phyloP scores from a whole-genome alignment of 202 grass and related monocot species.

The Alloteropsis angusta region DNA sequence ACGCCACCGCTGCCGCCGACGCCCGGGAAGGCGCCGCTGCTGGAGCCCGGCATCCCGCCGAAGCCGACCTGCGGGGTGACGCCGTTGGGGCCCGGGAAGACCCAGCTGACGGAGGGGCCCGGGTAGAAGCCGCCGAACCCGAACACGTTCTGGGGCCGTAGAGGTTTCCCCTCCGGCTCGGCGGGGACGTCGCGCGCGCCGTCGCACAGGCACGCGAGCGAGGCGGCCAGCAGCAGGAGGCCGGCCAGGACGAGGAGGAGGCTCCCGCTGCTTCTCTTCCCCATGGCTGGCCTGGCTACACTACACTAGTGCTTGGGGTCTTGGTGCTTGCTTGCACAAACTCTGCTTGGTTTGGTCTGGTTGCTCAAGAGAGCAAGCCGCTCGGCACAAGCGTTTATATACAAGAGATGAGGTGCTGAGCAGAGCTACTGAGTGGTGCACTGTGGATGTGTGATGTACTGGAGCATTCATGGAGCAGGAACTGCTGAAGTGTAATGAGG shows the following conservation, averaged over 20 bases:
- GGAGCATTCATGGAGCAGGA: not conserved
- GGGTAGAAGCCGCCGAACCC: conserved; percentile 58
- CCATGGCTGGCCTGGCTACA: conserved; percentile 13
- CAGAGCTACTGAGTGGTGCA: not conserved
- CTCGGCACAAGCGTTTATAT: conserved; percentile 26
- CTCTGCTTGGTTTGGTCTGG: not conserved
- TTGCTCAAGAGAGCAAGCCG: not conserved
- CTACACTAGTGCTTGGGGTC: not conserved
- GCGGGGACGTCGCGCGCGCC: conserved; percentile 31
- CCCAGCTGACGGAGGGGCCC: conserved; percentile 36
- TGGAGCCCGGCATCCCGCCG: conserved; percentile 38
- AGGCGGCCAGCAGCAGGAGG: conserved; percentile 19
- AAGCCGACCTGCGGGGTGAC: conserved; percentile 43
- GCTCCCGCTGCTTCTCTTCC: not conserved
- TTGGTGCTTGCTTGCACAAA: not conserved
- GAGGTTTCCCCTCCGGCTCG: conserved; percentile 21
- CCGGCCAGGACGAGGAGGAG: conserved; percentile 7
- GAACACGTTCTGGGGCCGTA: conserved; percentile 49
- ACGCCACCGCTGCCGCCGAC: not conserved
- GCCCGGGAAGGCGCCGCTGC: conserved; percentile 23
- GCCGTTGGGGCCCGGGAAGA: conserved; percentile 44
- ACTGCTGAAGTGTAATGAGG: not conserved
- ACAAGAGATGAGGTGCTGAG: not conserved
- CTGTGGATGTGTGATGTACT: not conserved
- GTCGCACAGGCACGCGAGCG: conserved; percentile 19